Conservation (phyloP, 2,329 filamentous ascomycete genomes). For the Xylariaceae sp. region DNA sequence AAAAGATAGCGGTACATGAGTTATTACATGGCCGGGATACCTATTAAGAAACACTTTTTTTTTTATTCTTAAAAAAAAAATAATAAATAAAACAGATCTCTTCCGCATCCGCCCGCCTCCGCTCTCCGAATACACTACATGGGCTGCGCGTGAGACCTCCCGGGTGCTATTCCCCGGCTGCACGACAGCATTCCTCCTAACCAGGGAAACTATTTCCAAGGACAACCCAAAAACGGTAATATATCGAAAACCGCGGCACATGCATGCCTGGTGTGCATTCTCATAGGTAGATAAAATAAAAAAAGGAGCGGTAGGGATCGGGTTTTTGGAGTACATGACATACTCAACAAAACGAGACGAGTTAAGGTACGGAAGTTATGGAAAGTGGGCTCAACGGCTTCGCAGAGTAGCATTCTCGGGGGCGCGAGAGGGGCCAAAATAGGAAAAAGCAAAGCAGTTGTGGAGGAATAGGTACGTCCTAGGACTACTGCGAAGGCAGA, state of each 20-base stretch:
- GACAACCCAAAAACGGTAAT: background rate
- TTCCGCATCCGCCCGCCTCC: background rate
- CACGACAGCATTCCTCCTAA: background rate
- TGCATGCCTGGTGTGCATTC: background rate
- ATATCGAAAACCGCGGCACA: background rate
- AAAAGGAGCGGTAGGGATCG: background rate
- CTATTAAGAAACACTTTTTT: too few species aligned
- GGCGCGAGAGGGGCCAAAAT: background rate
- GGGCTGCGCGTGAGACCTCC: constrained; percentile 13
- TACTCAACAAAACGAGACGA: too few species aligned
- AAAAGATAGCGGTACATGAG: too few species aligned
- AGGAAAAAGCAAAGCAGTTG: too few species aligned
- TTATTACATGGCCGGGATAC: too few species aligned
- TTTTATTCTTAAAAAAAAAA: background rate
- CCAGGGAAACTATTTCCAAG: background rate
- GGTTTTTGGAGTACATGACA: background rate
- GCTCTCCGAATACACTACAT: background rate
- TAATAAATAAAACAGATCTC: background rate
- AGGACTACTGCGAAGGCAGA: background rate
- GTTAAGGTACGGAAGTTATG: background rate
- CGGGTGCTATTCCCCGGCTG: constrained; percentile 16
- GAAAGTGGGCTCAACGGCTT: background rate
- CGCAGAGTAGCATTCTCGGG: background rate
- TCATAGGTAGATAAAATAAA: too few species aligned
- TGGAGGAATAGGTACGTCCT: too few species aligned